phyloP scores from a whole-genome alignment of 257 asterid species.

The Anisodus acutangulus region DNA sequence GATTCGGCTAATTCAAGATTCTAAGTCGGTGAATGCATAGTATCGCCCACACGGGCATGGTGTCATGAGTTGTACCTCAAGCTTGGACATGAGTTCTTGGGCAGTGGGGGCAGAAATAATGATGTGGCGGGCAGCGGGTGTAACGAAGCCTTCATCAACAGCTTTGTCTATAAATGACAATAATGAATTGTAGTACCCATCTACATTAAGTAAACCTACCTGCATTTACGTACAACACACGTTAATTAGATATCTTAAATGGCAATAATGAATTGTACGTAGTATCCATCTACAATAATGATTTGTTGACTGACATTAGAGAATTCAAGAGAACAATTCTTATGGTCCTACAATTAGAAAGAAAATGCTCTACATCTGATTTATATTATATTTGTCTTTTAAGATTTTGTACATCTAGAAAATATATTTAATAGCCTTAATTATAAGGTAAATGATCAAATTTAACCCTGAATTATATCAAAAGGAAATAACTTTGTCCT shows the following conservation, averaged over 20 bases:
- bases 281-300: no score
- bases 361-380: background rate
- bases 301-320: conserved; percentile 9
- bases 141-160: conserved; percentile 86
- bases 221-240: conserved; percentile 39
- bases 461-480: no score
- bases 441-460: background rate
- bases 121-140: conserved; percentile 93
- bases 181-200: conserved; percentile 90
- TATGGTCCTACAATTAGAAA: background rate
- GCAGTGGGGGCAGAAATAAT: conserved; percentile 93
- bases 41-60: background rate
- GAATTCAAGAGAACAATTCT: background rate
- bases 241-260: background rate
- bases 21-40: background rate
- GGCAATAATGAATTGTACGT: background rate
- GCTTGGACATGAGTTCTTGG: conserved; percentile 85
- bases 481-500: no score
- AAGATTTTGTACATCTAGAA: background rate
- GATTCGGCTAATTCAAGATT: background rate
- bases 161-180: conserved; percentile 91
- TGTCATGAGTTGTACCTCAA: conserved; percentile 61
- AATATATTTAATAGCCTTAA: background rate
- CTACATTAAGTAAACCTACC: conserved; percentile 94
- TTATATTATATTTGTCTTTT: background rate